Evolutionary conservation across 2,329 filamentous ascomycete genomes (phyloP), one percentile per base, ranked within the genome.

Genomic region (Aspergillus tubingensis): DNA sequence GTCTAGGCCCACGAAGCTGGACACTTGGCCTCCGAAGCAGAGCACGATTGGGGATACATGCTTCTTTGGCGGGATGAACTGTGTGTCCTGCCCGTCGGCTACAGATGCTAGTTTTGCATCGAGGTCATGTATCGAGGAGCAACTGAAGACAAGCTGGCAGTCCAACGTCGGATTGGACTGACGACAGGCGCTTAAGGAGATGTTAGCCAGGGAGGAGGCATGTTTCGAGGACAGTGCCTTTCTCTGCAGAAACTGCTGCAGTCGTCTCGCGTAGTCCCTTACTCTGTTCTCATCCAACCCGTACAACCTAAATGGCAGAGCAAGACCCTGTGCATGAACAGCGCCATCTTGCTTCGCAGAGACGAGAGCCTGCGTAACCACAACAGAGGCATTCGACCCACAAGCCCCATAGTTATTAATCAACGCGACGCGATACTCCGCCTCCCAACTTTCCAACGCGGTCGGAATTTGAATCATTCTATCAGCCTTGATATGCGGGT

Each of bases 21-120:
- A 66, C 1, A 66, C 70, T 54, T 81, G 79, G 2, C 78, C 78
- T 3, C 75, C 76, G 48, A 80, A 79, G 19, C 66, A 69, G 1
- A 81, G 57, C 1, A 80, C 64, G 1, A 79, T 61, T 10, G 67
- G 59, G 3, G 59, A 57, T 7, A 19, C 10, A 2, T 43, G 47
- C 48, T 58, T 63, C 6, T 54, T 58, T 5, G 44, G 17, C 4
- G 23, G 53, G 11, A 62, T 43, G 10, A 61, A 7, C 8, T 47
- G 15, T 11, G n/a, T 52, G 2, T 56, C 23, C 0, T 61, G 43
- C 1, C 65, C 62, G 15, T 58, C 13, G 11, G 53, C 39, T 1
- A 65, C 23, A 1, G 25, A 23, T 2, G 50, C 15, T 1, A 67
- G 41, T 5, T 51, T 52, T 1, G 8, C 17, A 2, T 64, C 38